phyloP scores from a whole-genome alignment of 139 green algal genomes.

The Haematococcus lacustris region DNA sequence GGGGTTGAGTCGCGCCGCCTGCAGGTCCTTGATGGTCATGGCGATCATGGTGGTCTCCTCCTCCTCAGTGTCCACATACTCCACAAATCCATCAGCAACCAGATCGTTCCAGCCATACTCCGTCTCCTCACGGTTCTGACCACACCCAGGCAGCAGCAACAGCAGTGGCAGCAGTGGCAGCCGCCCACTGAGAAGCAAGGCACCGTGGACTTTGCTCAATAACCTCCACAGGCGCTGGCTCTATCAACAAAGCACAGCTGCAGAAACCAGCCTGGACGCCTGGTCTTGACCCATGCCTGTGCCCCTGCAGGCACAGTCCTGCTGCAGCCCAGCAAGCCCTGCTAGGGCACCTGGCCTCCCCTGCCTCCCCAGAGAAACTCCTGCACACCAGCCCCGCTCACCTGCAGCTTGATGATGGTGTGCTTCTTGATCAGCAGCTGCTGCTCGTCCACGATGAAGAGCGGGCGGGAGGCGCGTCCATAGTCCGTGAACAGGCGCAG shows the following conservation, averaged over 20 bases:
- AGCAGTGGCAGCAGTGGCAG: neutral
- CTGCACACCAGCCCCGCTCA: neutral
- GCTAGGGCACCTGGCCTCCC: no score
- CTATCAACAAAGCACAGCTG: no score
- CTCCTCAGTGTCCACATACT: slow-evolving; percentile 82
- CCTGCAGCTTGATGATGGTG: slow-evolving; percentile 9
- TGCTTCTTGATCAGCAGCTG: slow-evolving; percentile 73
- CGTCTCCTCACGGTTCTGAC: slow-evolving; percentile 8
- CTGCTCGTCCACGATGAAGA: slow-evolving; percentile 92
- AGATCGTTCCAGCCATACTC: slow-evolving; percentile 52
- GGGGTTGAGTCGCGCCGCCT: slow-evolving; percentile 32
- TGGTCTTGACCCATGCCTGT: no score
- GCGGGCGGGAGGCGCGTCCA: slow-evolving; percentile 72
- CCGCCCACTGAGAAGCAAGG: no score
- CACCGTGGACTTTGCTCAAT: neutral
- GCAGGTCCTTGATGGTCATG: slow-evolving; percentile 82
- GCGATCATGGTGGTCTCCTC: slow-evolving; percentile 99
- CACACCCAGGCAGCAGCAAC: neutral
- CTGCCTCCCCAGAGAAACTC: no score
- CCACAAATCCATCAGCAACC: slow-evolving; percentile 53
- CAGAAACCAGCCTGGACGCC: no score
- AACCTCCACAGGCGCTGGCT: neutral
- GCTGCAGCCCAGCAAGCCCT: no score
- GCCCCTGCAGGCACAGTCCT: no score
- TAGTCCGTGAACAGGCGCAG: slow-evolving; percentile 81